phyloP scores from a whole-genome alignment of 768 basidiomycete genomes.

The Cystofilobasidium macerans region DNA sequence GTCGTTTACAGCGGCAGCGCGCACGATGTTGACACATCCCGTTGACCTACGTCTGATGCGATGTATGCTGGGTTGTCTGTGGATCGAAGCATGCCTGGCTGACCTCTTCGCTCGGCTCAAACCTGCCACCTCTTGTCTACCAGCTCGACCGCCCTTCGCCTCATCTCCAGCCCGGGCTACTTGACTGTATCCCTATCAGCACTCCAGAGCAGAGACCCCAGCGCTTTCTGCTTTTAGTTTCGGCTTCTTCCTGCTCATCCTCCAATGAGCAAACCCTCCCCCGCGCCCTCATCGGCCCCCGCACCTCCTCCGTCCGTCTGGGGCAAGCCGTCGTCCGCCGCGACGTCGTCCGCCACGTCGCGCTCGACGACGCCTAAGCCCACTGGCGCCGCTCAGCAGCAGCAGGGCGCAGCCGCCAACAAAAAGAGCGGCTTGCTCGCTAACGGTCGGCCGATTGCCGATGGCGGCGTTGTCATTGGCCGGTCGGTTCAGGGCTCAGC shows the following conservation, averaged over 20 bases:
- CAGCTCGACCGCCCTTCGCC: not conserved
- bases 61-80: no score
- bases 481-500: conserved; percentile 61
- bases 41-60: no score
- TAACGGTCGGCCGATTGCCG: conserved; percentile 39
- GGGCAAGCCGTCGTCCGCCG: conserved; percentile 75
- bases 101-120: no score
- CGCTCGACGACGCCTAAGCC: conserved; percentile 20
- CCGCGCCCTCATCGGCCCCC: conserved; percentile 61
- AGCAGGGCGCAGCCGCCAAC: conserved; percentile 25
- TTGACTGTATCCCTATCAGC: conserved; percentile 9
- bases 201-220: not conserved
- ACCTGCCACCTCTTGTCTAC: not conserved
- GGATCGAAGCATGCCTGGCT: no score
- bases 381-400: conserved; percentile 22
- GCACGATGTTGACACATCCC: no score
- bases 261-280: conserved; percentile 84
- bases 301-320: conserved; percentile 56
- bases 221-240: not conserved
- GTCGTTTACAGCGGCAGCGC: no score
- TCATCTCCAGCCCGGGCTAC: not conserved
- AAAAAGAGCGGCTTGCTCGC: conserved; percentile 50
- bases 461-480: conserved; percentile 29
- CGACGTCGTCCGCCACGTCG: conserved; percentile 48
- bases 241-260: not conserved